Conservation (phyloP, 805 yeast species). For the Zygotorulaspora danielsina region DNA sequence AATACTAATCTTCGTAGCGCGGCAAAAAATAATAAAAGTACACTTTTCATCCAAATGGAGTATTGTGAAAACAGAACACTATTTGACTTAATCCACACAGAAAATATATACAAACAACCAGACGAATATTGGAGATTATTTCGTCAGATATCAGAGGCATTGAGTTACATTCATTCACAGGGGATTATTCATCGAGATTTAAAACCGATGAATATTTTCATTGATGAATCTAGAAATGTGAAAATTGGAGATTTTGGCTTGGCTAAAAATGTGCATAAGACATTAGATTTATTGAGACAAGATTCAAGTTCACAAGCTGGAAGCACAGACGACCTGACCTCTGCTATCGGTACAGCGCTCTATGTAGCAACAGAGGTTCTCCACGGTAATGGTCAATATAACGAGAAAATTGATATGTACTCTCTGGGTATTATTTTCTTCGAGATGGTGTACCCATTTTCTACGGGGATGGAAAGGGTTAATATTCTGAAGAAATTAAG, state of each 20-base stretch:
- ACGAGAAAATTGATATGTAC: conserved; percentile 93
- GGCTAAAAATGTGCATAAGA: conserved; percentile 78
- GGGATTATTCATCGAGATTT: conserved; percentile 94
- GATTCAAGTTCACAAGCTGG: conserved; percentile 31
- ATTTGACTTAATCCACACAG: conserved; percentile 70
- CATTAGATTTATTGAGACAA: conserved; percentile 34
- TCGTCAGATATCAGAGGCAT: conserved; percentile 83
- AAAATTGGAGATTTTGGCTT: conserved; percentile 97
- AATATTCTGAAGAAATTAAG: conserved; percentile 65
- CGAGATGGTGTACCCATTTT: conserved; percentile 82
- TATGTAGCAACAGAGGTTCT: conserved; percentile 90
- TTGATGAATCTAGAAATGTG: conserved; percentile 81
- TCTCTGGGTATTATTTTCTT: conserved; percentile 92
- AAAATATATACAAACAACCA: conserved; percentile 63
- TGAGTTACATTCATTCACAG: conserved; percentile 84
- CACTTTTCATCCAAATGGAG: conserved; percentile 95
- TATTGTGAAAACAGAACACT: conserved; percentile 94
- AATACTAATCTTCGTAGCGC: conserved; percentile 7
- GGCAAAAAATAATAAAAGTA: conserved; percentile 45
- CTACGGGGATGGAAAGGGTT: conserved; percentile 94
- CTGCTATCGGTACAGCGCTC: conserved; percentile 89
- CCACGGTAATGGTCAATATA: conserved; percentile 67
- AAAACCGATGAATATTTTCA: conserved; percentile 93
- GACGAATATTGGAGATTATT: conserved; percentile 88
- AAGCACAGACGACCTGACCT: conserved; percentile 68